Evolutionary conservation across 257 asterid genomes (phyloP).

Genomic region (Gardenia jasminoides): DNA sequence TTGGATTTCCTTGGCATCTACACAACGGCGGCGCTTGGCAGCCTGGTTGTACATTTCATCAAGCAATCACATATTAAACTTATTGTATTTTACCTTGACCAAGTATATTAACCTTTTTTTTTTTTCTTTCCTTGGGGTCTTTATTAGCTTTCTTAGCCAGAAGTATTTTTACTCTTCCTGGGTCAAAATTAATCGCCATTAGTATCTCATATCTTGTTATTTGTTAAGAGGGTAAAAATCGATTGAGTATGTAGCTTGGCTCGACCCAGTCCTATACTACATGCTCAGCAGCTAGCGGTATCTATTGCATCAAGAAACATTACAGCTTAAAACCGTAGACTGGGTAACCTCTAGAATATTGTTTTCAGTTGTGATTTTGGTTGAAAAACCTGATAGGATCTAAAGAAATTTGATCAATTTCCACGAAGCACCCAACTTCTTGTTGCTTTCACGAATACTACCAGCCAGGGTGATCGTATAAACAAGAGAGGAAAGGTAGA

Average conservation of each 20-base stretch:
- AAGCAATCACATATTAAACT: not conserved
- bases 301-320: too few species aligned
- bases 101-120: too few species aligned
- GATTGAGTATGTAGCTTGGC: not conserved
- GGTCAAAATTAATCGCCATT: too few species aligned
- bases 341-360: too few species aligned
- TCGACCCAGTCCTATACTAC: not conserved
- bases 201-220: too few species aligned
- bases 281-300: too few species aligned
- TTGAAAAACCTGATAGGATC: not conserved
- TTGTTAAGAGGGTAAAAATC: not conserved
- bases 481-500: not conserved
- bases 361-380: not conserved
- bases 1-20: not conserved
- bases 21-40: not conserved
- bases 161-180: not conserved
- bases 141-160: too few species aligned
- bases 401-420: not conserved
- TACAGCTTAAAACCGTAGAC: too few species aligned
- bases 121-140: not conserved
- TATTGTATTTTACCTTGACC: not conserved
- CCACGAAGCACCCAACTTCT: not conserved
- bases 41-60: not conserved
- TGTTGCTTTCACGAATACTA: not conserved
- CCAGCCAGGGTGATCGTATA: not conserved